Evolutionary conservation across 331 rosid genomes (phyloP).

Genomic region (Arachis monticola): DNA sequence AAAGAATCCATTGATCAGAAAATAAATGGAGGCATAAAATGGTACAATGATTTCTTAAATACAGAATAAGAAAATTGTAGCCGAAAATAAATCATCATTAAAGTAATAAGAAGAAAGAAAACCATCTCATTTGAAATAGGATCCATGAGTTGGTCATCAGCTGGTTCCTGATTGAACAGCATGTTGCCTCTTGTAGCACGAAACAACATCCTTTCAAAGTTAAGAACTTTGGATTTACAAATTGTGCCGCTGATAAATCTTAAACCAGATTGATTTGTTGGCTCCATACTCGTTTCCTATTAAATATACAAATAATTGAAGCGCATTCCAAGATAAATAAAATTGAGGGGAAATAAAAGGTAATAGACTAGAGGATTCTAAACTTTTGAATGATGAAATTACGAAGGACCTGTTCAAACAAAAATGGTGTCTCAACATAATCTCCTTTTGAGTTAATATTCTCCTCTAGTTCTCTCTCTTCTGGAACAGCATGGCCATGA

Average conservation of each 20-base stretch:
- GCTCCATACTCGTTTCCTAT: constrained; percentile 69
- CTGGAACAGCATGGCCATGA: constrained; percentile 57
- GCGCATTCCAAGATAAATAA: constrained; percentile 4
- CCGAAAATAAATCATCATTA: constrained; percentile 26
- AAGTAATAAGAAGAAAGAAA: constrained; percentile 41
- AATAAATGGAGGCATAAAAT: constrained; percentile 5
- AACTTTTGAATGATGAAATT: not conserved
- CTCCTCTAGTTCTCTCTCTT: constrained; percentile 78
- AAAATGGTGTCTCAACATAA: constrained; percentile 65
- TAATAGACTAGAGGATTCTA: too few relatives aligned
- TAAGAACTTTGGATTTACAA: constrained; percentile 71
- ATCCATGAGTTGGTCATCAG: constrained; percentile 75
- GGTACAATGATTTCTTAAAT: constrained; percentile 14
- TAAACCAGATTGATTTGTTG: constrained; percentile 76
- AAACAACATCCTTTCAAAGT: constrained; percentile 89
- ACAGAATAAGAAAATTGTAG: constrained; percentile 27
- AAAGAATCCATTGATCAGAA: constrained; percentile 15
- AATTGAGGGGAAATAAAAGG: not conserved
- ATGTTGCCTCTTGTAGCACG: constrained; percentile 96
- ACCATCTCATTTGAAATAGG: constrained; percentile 85
- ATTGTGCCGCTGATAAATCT: constrained; percentile 86
- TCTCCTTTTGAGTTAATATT: constrained; percentile 64
- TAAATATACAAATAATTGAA: constrained; percentile 28
- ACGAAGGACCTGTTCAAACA: constrained; percentile 72
- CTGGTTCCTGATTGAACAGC: constrained; percentile 86